Evolutionary conservation across 179 eudicot species (phyloP).

Genomic region (Silene noctiflora): DNA sequence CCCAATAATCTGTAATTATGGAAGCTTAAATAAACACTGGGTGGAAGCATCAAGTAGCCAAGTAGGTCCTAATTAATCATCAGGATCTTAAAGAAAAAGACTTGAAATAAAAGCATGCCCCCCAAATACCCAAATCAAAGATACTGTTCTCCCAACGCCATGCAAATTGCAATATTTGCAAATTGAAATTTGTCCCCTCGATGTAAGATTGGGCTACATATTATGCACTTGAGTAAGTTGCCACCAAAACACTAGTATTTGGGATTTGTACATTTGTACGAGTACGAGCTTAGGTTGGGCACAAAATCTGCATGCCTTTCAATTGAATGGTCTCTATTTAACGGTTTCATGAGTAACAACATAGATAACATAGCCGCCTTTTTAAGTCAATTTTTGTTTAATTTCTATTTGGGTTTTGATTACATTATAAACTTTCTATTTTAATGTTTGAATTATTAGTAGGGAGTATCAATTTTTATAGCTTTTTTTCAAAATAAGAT

Average conservation of each 20-base stretch:
- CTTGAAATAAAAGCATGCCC: conserved; percentile 12
- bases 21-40: no score
- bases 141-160: neutral
- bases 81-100: conserved; percentile 9
- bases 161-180: neutral
- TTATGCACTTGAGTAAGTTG: neutral
- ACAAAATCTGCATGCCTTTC: neutral
- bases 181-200: neutral
- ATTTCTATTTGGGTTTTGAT: no score
- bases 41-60: neutral
- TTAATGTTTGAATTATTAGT: no score
- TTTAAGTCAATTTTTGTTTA: no score
- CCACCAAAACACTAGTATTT: neutral
- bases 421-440: no score
- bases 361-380: no score
- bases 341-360: neutral
- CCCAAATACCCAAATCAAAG: neutral
- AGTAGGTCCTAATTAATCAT: neutral
- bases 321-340: neutral
- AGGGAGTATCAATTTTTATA: no score
- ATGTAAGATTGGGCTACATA: neutral
- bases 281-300: neutral
- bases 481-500: no score
- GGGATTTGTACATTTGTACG: no score
- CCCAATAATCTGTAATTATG: no score